Conservation (phyloP, 768 basidiomycete genomes). For the Lactarius hengduanensis region DNA sequence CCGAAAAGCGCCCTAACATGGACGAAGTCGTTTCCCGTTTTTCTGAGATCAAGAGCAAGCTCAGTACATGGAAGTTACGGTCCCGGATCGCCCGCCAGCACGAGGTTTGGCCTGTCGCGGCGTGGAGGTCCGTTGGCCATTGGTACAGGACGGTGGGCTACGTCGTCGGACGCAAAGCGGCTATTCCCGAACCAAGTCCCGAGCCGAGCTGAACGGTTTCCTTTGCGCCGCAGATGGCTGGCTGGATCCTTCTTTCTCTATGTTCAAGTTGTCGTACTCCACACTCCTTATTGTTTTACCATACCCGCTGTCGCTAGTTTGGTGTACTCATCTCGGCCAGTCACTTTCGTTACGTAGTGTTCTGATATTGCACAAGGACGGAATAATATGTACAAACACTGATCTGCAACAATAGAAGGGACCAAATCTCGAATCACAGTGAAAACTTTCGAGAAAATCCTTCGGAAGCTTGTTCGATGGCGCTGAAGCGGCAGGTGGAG, state of each 20-base stretch:
- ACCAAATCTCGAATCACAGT: not conserved
- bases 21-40: conserved; percentile 36
- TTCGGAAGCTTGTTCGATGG: not conserved
- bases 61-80: conserved; percentile 4
- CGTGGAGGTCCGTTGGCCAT: not conserved
- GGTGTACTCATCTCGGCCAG: not conserved
- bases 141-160: conserved; percentile 12
- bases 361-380: not conserved
- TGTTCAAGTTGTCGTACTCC: not conserved
- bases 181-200: conserved; percentile 9
- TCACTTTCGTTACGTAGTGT: not conserved
- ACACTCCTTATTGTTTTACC: not conserved
- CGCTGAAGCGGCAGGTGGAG: too few species aligned
- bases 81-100: conserved; percentile 9
- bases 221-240: too few species aligned
- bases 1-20: conserved; percentile 34
- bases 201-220: not conserved
- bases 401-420: not conserved
- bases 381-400: not conserved
- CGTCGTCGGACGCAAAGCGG: not conserved
- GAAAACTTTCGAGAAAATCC: not conserved
- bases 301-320: not conserved
- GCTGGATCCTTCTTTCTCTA: not conserved
- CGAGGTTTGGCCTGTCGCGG: conserved; percentile 5
- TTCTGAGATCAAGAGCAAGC: not conserved